Evolutionary conservation across 2,329 filamentous ascomycete species (phyloP).

Genomic region (Leptographium procerum): DNA sequence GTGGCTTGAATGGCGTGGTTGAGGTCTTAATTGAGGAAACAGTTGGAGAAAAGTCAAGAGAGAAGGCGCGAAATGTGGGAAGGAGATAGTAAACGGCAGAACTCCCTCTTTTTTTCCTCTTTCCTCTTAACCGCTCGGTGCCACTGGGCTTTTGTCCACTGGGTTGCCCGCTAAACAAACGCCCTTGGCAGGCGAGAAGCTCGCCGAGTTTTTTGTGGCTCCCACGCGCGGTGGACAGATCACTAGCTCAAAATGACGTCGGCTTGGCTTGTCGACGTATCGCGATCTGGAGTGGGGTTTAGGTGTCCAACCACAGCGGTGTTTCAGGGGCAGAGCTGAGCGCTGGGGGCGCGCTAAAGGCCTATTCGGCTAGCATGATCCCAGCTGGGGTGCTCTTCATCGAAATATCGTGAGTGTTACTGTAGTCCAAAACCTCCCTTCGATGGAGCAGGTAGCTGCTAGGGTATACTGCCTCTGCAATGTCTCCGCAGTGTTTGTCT

Average conservation of each 20-base stretch:
- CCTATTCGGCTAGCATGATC: neutral
- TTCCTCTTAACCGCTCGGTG: too few species aligned
- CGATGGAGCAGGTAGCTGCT: too few species aligned
- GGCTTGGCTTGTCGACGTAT: neutral
- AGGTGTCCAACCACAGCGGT: neutral
- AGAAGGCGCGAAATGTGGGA: neutral
- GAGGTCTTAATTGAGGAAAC: neutral
- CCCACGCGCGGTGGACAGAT: neutral
- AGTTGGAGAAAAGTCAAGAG: neutral
- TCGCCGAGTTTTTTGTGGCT: neutral
- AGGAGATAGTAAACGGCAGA: neutral
- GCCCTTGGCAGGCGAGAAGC: neutral
- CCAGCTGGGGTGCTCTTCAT: neutral
- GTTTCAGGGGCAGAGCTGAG: conserved; percentile 1
- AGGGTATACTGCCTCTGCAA: too few species aligned
- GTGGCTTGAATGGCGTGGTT: neutral
- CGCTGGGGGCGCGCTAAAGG: too few species aligned
- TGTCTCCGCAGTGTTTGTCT: too few species aligned
- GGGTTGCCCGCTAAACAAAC: neutral
- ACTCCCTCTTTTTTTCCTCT: neutral
- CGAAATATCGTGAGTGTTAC: neutral
- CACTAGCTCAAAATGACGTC: neutral
- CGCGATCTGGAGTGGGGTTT: neutral
- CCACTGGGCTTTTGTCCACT: too few species aligned
- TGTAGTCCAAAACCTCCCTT: neutral